Conservation (phyloP, 106 monocot species). For the Dioscorea dumetorum region DNA sequence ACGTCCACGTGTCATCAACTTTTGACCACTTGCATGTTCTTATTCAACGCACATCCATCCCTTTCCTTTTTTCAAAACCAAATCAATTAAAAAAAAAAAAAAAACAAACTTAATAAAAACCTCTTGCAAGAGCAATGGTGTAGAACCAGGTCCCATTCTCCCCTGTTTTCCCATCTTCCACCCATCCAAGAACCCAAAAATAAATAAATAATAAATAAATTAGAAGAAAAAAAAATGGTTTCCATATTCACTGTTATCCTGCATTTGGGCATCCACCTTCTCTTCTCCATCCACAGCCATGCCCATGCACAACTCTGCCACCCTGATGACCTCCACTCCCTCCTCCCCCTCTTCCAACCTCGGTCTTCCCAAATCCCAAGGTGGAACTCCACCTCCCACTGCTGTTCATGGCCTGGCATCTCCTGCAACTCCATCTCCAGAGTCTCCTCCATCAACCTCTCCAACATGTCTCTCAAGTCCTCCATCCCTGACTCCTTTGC, state of each 20-base stretch:
- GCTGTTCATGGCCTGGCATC: conserved; percentile 18
- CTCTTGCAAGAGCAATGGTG: too few species aligned
- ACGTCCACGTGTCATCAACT: too few species aligned
- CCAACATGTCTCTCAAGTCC: conserved; percentile 12
- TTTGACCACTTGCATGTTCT: too few species aligned
- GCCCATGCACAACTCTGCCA: neutral
- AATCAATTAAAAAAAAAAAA: too few species aligned
- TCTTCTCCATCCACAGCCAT: neutral
- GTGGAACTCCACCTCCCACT: neutral
- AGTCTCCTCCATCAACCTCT: conserved; percentile 22
- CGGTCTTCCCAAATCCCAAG: neutral
- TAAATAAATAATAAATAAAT: too few species aligned
- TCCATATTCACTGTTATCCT: neutral
- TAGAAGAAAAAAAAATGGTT: neutral
- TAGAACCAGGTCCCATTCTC: too few species aligned
- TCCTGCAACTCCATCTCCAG: conserved; percentile 5
- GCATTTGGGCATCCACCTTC: neutral
- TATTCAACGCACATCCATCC: too few species aligned
- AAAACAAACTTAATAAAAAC: too few species aligned
- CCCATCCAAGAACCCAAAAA: neutral
- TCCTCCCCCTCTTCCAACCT: neutral
- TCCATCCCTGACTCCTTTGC: conserved; percentile 1
- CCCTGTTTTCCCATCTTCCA: neutral
- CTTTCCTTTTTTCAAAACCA: too few species aligned
- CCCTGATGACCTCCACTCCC: neutral